Base-by-base conservation (phyloP, 106 monocot genomes). In the Allium sativum region DNA sequence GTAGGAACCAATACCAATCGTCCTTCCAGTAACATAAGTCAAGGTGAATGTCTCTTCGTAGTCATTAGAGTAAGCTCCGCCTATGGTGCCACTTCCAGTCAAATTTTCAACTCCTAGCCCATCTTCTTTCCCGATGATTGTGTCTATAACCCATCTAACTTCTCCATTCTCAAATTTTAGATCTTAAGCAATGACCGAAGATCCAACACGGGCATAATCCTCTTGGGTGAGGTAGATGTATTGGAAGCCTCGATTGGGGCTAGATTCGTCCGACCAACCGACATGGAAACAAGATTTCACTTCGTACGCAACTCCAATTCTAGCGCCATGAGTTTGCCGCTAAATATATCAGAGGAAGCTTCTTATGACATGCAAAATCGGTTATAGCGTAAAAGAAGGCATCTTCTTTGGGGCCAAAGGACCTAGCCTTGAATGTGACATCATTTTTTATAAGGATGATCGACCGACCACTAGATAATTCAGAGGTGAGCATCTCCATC, bases 1-100 rank as follows among this genome's bases (percentile, higher is more conserved):
- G 75, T 94, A 94, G 50, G 93, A 89, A 22, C 93, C 93, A 52
- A 94, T 94, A 12, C 93, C 93, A 46, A 94, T 89, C 11, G 93
- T 89, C n/a, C 86, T 61, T 8, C 89, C 86, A 1, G 70, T 78
- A 94, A 46, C 96, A 72, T 78, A 98, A 46, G 96, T 91, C 54
- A 98, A 54, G 8, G 96, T 98, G 63, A 98, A 98, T 14, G 87
- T 91, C 68, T 98, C 96, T 46, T 75, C 82, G 65, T 98, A 98
- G 14, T 85, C 93, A 58, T 73, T 82, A 10, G 93, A 85, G 76
- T 81, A 94, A 56, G 78, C 79, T 57, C 93, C 77, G 10, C 89
- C 93, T 16, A 94, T 94, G 53, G 89, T 89, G 44, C 93, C 93
- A 63, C 93, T 94, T 48, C 93, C 93, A 20, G 75, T 71, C 21